phyloP scores from a whole-genome alignment of 2,329 filamentous ascomycete genomes.

The Macrophomina phaseolina region DNA sequence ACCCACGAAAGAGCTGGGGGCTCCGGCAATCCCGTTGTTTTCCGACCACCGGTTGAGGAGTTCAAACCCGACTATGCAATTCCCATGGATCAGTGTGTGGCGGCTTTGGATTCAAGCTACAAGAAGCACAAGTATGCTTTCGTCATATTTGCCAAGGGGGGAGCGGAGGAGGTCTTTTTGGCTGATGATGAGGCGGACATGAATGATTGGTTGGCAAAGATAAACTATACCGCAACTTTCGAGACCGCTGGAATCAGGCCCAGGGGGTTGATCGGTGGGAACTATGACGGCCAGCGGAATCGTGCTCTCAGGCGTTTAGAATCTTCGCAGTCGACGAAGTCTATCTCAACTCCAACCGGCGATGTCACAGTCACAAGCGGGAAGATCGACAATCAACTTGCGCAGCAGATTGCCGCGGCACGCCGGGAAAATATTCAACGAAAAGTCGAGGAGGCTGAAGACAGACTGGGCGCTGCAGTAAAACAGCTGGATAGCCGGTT shows the following conservation, averaged over 20 bases:
- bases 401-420: constrained; percentile 82
- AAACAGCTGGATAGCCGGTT: constrained; percentile 83
- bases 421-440: constrained; percentile 81
- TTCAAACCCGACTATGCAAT: constrained; percentile 95
- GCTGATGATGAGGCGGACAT: constrained; percentile 90
- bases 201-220: constrained; percentile 94
- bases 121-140: constrained; percentile 97
- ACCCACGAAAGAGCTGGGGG: constrained; percentile 78
- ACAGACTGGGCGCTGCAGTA: constrained; percentile 73
- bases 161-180: constrained; percentile 86
- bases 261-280: constrained; percentile 81
- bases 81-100: constrained; percentile 91
- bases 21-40: constrained; percentile 78
- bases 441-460: constrained; percentile 82
- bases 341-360: constrained; percentile 73
- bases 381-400: constrained; percentile 79
- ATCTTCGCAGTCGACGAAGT: constrained; percentile 58
- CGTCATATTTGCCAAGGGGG: constrained; percentile 79
- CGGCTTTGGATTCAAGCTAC: constrained; percentile 83
- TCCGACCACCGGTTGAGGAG: constrained; percentile 85
- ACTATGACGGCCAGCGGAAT: constrained; percentile 81
- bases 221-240: constrained; percentile 96
- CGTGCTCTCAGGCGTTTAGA: constrained; percentile 75
- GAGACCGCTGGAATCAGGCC: constrained; percentile 89
- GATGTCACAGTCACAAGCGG: constrained; percentile 76